Conservation (phyloP, 2,329 filamentous ascomycete genomes). For the Calonectria henricotiae region DNA sequence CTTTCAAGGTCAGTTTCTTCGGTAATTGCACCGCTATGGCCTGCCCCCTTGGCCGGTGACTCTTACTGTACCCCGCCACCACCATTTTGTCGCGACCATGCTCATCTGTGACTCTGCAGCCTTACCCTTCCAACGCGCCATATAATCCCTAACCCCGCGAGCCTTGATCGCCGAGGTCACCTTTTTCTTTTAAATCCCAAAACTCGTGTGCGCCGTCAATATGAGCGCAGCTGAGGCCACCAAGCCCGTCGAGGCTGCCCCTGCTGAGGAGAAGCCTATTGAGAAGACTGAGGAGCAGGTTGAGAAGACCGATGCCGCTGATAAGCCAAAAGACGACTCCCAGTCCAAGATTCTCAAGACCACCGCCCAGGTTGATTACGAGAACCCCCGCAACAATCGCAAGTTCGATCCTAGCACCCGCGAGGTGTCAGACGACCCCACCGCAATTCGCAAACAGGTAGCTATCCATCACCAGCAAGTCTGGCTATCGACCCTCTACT, state of each 20-base stretch:
- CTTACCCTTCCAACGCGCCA: constrained; percentile 24
- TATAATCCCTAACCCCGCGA: constrained; percentile 19
- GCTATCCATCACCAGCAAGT: constrained; percentile 16
- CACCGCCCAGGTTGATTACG: constrained; percentile 59
- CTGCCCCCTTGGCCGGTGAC: constrained; percentile 47
- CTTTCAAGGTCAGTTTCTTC: constrained; percentile 39
- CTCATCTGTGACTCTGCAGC: constrained; percentile 43
- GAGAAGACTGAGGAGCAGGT: constrained; percentile 51
- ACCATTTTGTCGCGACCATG: constrained; percentile 48
- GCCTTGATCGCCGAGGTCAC: constrained; percentile 39
- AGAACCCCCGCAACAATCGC: constrained; percentile 70
- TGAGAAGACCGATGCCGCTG: constrained; percentile 45
- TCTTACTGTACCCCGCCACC: constrained; percentile 53
- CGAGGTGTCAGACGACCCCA: constrained; percentile 82
- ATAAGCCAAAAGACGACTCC: constrained; percentile 47
- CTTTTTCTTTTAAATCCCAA: constrained; percentile 22
- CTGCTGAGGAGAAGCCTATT: constrained; percentile 53
- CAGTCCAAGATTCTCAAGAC: constrained; percentile 63
- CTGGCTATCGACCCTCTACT: constrained; percentile 15
- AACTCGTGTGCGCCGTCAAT: constrained; percentile 42
- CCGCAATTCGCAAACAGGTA: constrained; percentile 88
- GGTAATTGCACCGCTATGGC: constrained; percentile 27
- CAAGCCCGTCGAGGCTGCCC: constrained; percentile 60
- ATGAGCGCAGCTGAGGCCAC: constrained; percentile 62
- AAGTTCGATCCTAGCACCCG: constrained; percentile 81